These are phyloP conservation scores for Aspergillus cejpii DNA, from an alignment of 2,329 filamentous ascomycete genomes.

Conservation along the genomic window DNA sequence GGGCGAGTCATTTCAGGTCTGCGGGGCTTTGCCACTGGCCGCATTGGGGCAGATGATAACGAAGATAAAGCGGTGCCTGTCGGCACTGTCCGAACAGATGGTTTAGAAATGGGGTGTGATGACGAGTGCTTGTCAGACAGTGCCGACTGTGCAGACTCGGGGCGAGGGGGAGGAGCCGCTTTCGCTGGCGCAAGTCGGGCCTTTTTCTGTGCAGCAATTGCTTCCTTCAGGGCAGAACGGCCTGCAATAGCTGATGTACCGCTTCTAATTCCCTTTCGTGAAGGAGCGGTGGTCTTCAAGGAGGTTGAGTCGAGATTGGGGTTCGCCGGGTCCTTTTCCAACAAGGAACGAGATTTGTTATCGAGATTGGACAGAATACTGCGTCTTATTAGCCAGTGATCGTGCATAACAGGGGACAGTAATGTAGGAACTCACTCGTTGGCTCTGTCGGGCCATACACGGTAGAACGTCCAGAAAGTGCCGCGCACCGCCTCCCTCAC, in stretches of 20 bases:
- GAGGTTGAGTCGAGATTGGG: slow-evolving; percentile 35
- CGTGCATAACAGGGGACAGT: slow-evolving; percentile 1
- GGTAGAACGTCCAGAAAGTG: slow-evolving; percentile 78
- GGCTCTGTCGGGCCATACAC: slow-evolving; percentile 69
- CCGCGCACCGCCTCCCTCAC: slow-evolving; percentile 80
- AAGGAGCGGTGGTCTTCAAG: slow-evolving; percentile 13
- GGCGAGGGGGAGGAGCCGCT: slow-evolving; percentile 43
- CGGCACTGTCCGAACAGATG: slow-evolving; percentile 31
- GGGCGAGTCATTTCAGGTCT: slow-evolving; percentile 34
- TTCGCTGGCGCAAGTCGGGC: slow-evolving; percentile 40
- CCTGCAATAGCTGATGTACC: slow-evolving; percentile 16
- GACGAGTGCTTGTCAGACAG: slow-evolving; percentile 41
- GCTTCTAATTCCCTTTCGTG: slow-evolving; percentile 15
- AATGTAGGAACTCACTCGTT: slow-evolving; percentile 62
- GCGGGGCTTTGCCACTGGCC: slow-evolving; percentile 39
- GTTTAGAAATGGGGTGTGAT: slow-evolving; percentile 28
- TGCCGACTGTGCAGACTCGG: slow-evolving; percentile 52
- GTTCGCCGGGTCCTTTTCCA: slow-evolving; percentile 79
- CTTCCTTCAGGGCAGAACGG: slow-evolving; percentile 63
- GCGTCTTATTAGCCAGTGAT: slow-evolving; percentile 20
- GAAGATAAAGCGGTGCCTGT: slow-evolving; percentile 35
- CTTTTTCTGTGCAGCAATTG: slow-evolving; percentile 76
- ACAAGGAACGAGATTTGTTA: slow-evolving; percentile 65
- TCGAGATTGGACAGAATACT: slow-evolving; percentile 77
- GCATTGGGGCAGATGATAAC: slow-evolving; percentile 55